phyloP scores from a whole-genome alignment of 805 yeast species.

The Sugiyamaella valdiviana region DNA sequence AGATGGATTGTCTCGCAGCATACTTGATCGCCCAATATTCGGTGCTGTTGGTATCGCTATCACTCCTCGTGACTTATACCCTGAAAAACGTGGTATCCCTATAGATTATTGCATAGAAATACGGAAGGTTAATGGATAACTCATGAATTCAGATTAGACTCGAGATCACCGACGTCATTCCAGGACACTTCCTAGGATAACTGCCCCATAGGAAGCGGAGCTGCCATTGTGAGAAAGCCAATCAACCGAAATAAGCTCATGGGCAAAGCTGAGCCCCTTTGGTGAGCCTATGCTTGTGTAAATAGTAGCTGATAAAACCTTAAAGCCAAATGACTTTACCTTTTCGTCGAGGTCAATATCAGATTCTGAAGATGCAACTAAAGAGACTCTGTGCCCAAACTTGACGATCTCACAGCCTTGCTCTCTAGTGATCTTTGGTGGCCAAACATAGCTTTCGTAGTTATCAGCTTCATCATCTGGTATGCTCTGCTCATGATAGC shows the following conservation, averaged over 20 bases:
- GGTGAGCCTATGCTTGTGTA: neutral
- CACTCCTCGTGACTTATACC: conserved; percentile 68
- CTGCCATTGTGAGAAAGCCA: neutral
- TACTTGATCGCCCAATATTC: conserved; percentile 70
- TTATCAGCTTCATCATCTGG: neutral
- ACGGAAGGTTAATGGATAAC: too few species aligned
- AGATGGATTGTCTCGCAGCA: conserved; percentile 83
- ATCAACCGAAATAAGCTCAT: neutral
- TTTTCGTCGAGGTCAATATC: neutral
- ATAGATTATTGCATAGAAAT: too few species aligned
- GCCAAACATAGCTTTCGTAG: neutral
- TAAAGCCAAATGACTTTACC: neutral
- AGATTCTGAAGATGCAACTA: neutral
- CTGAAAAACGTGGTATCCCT: conserved; percentile 28
- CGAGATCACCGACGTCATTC: too few species aligned
- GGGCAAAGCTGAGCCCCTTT: neutral
- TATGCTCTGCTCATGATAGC: neutral
- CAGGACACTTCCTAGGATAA: neutral
- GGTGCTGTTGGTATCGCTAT: conserved; percentile 59
- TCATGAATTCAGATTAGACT: too few species aligned
- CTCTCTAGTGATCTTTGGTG: neutral
- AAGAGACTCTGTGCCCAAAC: neutral
- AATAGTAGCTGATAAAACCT: neutral
- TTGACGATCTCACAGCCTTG: neutral
- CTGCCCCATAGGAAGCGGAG: neutral